phyloP scores from a whole-genome alignment of 495 filamentous ascomycete genomes.

The Penicillium pulvis region DNA sequence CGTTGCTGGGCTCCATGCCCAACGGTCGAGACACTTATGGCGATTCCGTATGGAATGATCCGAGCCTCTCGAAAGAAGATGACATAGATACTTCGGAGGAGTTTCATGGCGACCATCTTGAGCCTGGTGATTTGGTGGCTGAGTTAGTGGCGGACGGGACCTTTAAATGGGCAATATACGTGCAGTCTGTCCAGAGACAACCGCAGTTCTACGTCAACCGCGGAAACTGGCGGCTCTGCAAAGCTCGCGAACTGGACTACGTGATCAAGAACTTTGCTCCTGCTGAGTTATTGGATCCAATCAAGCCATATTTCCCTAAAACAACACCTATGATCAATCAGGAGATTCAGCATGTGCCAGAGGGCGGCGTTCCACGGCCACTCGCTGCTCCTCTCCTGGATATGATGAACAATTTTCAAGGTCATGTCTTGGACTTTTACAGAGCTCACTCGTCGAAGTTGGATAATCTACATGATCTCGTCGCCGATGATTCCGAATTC shows the following conservation, averaged over 20 bases:
- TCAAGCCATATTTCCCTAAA: slow-evolving; percentile 66
- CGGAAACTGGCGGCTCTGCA: slow-evolving; percentile 71
- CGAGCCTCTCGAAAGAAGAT: slow-evolving; percentile 33
- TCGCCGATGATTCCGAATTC: slow-evolving; percentile 49
- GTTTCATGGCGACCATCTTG: slow-evolving; percentile 51
- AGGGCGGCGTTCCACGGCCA: slow-evolving; percentile 47
- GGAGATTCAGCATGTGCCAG: slow-evolving; percentile 44
- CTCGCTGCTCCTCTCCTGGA: slow-evolving; percentile 37
- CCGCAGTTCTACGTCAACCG: slow-evolving; percentile 72
- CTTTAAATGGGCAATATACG: slow-evolving; percentile 65
- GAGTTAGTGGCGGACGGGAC: slow-evolving; percentile 44
- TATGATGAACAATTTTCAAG: slow-evolving; percentile 36
- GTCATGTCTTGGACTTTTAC: slow-evolving; percentile 35
- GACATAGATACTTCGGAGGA: slow-evolving; percentile 33
- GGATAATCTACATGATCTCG: slow-evolving; percentile 48
- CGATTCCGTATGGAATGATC: slow-evolving; percentile 29
- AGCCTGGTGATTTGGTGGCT: slow-evolving; percentile 75
- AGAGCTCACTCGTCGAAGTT: slow-evolving; percentile 51
- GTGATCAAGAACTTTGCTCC: slow-evolving; percentile 65
- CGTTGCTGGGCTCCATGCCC: slow-evolving; percentile 39
- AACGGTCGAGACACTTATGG: slow-evolving; percentile 39
- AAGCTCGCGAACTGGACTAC: slow-evolving; percentile 52
- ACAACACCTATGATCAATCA: slow-evolving; percentile 36
- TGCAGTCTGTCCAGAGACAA: slow-evolving; percentile 61
- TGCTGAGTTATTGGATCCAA: slow-evolving; percentile 53